Percentiles rank a stretch among this genome's conserved stretches.
Evolutionary conservation across 2,329 filamentous ascomycete species (phyloP).

Genomic region (Alternaria hordeiaustralica): DNA sequence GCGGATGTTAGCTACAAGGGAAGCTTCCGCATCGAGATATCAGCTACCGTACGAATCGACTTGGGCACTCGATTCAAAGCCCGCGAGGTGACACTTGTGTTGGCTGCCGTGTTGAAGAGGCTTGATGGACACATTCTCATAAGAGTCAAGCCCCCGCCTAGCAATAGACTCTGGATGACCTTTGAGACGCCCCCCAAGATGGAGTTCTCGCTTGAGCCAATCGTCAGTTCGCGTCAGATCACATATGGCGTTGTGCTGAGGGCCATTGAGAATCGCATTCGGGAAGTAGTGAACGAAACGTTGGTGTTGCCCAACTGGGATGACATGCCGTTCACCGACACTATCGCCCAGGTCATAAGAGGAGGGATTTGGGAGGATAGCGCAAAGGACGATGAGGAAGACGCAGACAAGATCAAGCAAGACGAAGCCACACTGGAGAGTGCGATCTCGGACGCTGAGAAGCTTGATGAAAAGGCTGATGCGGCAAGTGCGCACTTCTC

Average conservation of each 20-base stretch:
- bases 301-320: constrained; percentile 95
- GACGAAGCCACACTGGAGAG: constrained; percentile 20
- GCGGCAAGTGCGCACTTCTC: constrained; percentile 29
- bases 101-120: constrained; percentile 84
- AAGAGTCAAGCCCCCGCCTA: constrained; percentile 91
- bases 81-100: constrained; percentile 84
- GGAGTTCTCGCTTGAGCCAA: constrained; percentile 91
- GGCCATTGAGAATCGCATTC: constrained; percentile 93
- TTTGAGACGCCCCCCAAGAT: constrained; percentile 95
- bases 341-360: constrained; percentile 76
- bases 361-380: constrained; percentile 77
- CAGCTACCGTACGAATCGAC: constrained; percentile 91
- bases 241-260: constrained; percentile 91
- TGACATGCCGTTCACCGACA: constrained; percentile 88
- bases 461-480: constrained; percentile 28
- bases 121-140: constrained; percentile 85
- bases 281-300: constrained; percentile 91
- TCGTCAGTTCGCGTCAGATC: constrained; percentile 93
- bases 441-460: constrained; percentile 25
- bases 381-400: constrained; percentile 18
- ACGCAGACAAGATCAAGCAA: constrained; percentile 17
- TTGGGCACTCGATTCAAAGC: constrained; percentile 87
- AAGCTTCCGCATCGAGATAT: constrained; percentile 87
- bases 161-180: constrained; percentile 93
- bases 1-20: constrained; percentile 88